Evolutionary conservation across 2,329 filamentous ascomycete genomes (phyloP), one percentile per base, ranked within the genome.

Genomic region (Drechmeria coniospora): DNA sequence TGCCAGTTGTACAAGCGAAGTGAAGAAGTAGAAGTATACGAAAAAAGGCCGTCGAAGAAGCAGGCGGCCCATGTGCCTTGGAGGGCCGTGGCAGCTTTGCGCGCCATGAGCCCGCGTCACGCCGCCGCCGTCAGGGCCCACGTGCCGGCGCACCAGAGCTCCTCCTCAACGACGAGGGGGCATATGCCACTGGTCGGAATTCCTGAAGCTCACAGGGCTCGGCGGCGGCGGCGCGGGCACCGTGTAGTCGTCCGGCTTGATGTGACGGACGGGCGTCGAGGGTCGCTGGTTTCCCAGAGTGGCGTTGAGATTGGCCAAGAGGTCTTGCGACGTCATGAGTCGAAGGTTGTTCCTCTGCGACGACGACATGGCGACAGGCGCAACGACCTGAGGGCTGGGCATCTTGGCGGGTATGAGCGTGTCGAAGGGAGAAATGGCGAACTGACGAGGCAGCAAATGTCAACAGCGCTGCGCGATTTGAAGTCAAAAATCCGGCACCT

Each of bases 171-270:
- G 46, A 29, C 41, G 45, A 25, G 38, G 36, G 25, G 47, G 44
- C 20, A 50, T 47, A 29, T 61, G 54, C 66, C 68, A 72, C 45
- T 65, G 59, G 32, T 74, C 67, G 15, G 54, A 21, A 9, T 9
- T 49, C 17, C 65, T 61, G 43, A 73, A 74, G 51, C 65, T 67
- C 44, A 76, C 66, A 6, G 72, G 72, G 39, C 66, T 73, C 9
- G 72, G 69, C 13, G 72, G 72, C 9, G 72, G 72, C 22, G 72
- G 67, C 10, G 71, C 69, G n/a, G 72, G 72, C 13, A 74, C 69
- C 18, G 61, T 59, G 53, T 74, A 76, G 49, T 75, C 70, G 32
- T 66, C 54, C 41, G 71, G 64, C 36, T 57, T 57, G 40, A 69
- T 67, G 37, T 56, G 53, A 37, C 59, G 64, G 35, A 60, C 53